Conservation (phyloP, 1,139 yeast species). For the Waltiozyma sp. region DNA sequence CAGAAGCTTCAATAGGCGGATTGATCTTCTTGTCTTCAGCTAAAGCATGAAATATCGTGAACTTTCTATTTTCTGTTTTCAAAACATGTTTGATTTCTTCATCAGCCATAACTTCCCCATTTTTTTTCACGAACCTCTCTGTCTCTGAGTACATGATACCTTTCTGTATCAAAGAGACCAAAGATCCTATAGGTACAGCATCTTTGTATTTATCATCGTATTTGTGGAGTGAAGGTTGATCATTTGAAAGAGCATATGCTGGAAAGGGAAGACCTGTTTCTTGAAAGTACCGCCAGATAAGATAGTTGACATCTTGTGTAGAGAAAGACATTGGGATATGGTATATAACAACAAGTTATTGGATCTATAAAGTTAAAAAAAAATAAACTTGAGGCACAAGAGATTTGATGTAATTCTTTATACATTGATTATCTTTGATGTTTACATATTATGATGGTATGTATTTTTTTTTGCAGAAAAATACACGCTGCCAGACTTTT, state of each 20-base stretch:
- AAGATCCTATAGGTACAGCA: constrained; percentile 57
- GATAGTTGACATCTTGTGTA: constrained; percentile 77
- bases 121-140: constrained; percentile 32
- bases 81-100: constrained; percentile 3
- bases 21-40: constrained; percentile 21
- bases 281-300: constrained; percentile 87
- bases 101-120: constrained; percentile 22
- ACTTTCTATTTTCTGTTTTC: constrained; percentile 15
- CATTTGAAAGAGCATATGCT: constrained; percentile 75
- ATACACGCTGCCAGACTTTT: too few species aligned
- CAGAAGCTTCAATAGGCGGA: constrained; percentile 21
- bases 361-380: too few species aligned
- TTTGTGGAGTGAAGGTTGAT: constrained; percentile 43
- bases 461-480: too few species aligned
- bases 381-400: too few species aligned
- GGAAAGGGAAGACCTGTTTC: constrained; percentile 75
- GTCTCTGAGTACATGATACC: constrained; percentile 65
- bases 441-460: too few species aligned
- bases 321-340: constrained; percentile 79
- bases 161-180: constrained; percentile 73
- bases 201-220: constrained; percentile 42
- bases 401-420: too few species aligned
- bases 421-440: too few species aligned
- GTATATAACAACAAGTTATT: too few species aligned
- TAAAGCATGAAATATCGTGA: constrained; percentile 30